Base-by-base conservation (phyloP, 2,329 filamentous ascomycete genomes). In the Aspergillus aculeatus region DNA sequence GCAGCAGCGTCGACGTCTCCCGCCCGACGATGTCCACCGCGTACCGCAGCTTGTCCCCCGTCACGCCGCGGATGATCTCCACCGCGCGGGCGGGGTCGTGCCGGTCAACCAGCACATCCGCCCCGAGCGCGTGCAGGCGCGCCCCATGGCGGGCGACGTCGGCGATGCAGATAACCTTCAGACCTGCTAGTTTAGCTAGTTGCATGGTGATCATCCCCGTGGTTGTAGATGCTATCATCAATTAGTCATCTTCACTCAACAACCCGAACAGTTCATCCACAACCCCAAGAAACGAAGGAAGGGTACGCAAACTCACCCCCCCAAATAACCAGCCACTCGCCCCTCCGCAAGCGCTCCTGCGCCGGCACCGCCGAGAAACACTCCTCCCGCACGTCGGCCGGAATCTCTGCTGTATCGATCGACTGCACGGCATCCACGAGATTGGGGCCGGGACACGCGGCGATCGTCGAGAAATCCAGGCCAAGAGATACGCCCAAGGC, bases 321-420 rank as follows among this genome's bases (percentile, higher is more conserved):
- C 89, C 89, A 92, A 50, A 92, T 84, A 1, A 85, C 86, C 44
- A 92, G 75, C 84, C 88, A 92, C 61, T 92, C 89, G 0, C 87
- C 88, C 0, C 74, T 66, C 47, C 78, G 77, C 1, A 86, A 83
- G 9, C 86, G 77, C 62, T 90, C 86, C 0, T 71, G 67, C 1
- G 76, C 68, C 0, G 70, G 64, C 5, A 89, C 84, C 0, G 82
- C 81, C 0, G 80, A 71, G n/a, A 89, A 80, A 58, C 86, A 88
- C 69, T 92, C 89, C 4, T 80, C 70, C 2, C 81, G 75, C 6
- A 91, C 83, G 68, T 92, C 89, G 3, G 75, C 64, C 0, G 89
- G 84, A 2, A 92, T 76, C 0, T 70, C 64, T 0, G 82, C 76
- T 0, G 76, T 71, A 0, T 82, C 70, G 0, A 88, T 64, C 4